Conservation (phyloP, 805 yeast genomes). For the Candida manassasensis region DNA sequence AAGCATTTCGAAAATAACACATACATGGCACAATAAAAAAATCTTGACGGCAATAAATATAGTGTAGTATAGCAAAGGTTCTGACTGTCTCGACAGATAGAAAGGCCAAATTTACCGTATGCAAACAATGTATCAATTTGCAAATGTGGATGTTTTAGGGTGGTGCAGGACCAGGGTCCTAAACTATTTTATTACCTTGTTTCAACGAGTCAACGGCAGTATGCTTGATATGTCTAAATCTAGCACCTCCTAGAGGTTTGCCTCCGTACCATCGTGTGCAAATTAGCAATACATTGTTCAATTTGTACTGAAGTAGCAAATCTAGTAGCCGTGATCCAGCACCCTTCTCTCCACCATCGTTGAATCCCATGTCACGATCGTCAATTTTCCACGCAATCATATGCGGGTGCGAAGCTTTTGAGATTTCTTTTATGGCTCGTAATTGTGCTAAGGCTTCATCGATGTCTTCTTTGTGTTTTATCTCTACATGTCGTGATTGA, state of each 20-base stretch:
- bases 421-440: conserved; percentile 41
- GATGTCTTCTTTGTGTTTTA: conserved; percentile 40
- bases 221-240: conserved; percentile 57
- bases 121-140: no score
- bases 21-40: no score
- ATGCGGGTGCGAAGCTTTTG: conserved; percentile 64
- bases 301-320: conserved; percentile 44
- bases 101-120: no score
- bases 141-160: no score
- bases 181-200: conserved; percentile 5
- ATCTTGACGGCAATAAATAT: no score
- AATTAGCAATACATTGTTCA: conserved; percentile 56
- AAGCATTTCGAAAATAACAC: no score
- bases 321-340: conserved; percentile 58
- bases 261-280: conserved; percentile 87
- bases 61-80: no score
- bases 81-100: no score
- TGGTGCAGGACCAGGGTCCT: no score
- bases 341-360: conserved; percentile 73
- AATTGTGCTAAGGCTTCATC: conserved; percentile 39
- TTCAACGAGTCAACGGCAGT: conserved; percentile 7
- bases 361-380: conserved; percentile 48
- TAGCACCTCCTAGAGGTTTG: conserved; percentile 60
- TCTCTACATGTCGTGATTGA: conserved; percentile 52
- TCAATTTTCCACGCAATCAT: conserved; percentile 73